Conservation (phyloP, 2,329 filamentous ascomycete species). For the Colletotrichum falcatum region DNA sequence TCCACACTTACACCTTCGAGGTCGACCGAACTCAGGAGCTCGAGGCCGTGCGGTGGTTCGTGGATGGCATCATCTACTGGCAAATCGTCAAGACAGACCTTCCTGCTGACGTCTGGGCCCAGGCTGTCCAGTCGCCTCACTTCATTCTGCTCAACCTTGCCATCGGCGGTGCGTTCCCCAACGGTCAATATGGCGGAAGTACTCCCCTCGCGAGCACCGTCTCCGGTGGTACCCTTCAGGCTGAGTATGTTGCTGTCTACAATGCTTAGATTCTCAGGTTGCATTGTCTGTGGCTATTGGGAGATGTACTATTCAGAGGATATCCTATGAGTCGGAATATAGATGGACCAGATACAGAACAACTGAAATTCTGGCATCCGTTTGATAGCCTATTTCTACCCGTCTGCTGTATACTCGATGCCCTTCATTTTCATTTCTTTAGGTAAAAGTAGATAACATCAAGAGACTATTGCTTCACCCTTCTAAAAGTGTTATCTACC, state of each 20-base stretch:
- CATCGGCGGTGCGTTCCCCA: slow-evolving; percentile 54
- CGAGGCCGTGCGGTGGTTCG: slow-evolving; percentile 52
- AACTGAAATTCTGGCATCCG: no score
- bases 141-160: slow-evolving; percentile 56
- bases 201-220: slow-evolving; percentile 36
- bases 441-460: no score
- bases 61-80: slow-evolving; percentile 49
- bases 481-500: no score
- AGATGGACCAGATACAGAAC: no score
- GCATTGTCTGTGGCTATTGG: background rate
- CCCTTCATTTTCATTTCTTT: no score
- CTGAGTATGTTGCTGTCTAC: slow-evolving; percentile 43
- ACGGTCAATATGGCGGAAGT: slow-evolving; percentile 26
- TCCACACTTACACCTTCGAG: slow-evolving; percentile 50
- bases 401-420: no score
- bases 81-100: slow-evolving; percentile 46
- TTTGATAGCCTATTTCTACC: no score
- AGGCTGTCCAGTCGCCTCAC: slow-evolving; percentile 47
- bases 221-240: slow-evolving; percentile 39
- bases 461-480: no score
- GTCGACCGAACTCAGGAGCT: slow-evolving; percentile 49
- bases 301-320: background rate
- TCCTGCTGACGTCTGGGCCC: slow-evolving; percentile 48
- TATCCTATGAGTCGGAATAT: no score
- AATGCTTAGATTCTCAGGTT: slow-evolving; percentile 5